Evolutionary conservation across 1,139 yeast species (phyloP).

Genomic region (Suhomyces chickasaworum): DNA sequence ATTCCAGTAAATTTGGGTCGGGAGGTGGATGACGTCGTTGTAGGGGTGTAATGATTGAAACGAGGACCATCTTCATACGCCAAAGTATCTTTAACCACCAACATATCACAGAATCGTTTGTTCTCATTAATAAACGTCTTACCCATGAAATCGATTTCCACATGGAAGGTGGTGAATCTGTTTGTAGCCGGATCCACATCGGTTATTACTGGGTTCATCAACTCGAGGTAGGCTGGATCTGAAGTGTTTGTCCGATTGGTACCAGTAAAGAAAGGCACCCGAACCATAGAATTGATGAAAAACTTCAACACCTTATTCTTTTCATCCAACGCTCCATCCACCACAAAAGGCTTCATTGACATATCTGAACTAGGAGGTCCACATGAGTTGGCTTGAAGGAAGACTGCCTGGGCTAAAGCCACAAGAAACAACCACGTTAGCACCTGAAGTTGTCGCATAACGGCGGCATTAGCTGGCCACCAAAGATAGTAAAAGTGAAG

Average conservation of each 20-base stretch:
- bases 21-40: background rate
- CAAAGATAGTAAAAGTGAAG: no score
- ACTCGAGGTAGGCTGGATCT: slow-evolving; percentile 9
- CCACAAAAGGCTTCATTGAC: slow-evolving; percentile 34
- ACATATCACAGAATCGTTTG: slow-evolving; percentile 48
- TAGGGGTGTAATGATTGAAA: slow-evolving; percentile 12
- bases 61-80: slow-evolving; percentile 27
- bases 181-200: slow-evolving; percentile 51
- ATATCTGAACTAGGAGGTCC: slow-evolving; percentile 10
- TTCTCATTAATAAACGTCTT: slow-evolving; percentile 40
- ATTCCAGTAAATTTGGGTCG: background rate
- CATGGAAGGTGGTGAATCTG: slow-evolving; percentile 50
- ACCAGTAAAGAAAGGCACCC: slow-evolving; percentile 13
- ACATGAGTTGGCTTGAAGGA: slow-evolving; percentile 17
- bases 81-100: slow-evolving; percentile 40
- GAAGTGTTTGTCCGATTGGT: slow-evolving; percentile 7
- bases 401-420: slow-evolving; percentile 9
- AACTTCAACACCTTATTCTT: slow-evolving; percentile 37
- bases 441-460: slow-evolving; percentile 5
- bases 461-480: background rate
- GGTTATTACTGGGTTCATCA: slow-evolving; percentile 24
- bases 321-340: slow-evolving; percentile 46
- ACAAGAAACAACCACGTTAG: slow-evolving; percentile 4
- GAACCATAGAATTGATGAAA: slow-evolving; percentile 40
- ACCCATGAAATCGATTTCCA: slow-evolving; percentile 49